Evolutionary conservation across 768 basidiomycete genomes (phyloP).

Genomic region (Chlorophyllum brunneum): DNA sequence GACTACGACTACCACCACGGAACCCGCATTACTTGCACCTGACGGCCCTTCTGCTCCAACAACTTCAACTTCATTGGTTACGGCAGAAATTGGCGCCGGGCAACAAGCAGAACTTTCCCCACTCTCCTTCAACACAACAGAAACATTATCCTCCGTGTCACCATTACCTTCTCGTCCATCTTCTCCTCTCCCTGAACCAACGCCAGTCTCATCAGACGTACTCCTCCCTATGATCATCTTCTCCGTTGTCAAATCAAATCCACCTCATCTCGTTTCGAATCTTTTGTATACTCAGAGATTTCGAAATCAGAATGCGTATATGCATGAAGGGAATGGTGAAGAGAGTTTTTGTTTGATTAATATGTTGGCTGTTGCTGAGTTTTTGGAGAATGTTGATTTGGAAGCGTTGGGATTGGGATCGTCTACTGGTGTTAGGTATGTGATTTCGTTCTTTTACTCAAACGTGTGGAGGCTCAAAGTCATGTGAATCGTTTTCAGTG

Average conservation of each 20-base stretch:
- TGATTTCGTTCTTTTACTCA: slow-evolving; percentile 8
- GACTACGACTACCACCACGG: not conserved
- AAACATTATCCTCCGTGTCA: not conserved
- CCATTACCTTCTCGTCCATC: not conserved
- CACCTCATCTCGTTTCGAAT: slow-evolving; percentile 72
- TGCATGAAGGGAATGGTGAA: slow-evolving; percentile 46
- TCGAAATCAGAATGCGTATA: slow-evolving; percentile 35
- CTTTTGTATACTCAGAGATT: slow-evolving; percentile 63
- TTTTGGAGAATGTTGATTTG: slow-evolving; percentile 91
- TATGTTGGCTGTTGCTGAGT: slow-evolving; percentile 92
- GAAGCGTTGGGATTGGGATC: slow-evolving; percentile 59
- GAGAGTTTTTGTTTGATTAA: slow-evolving; percentile 93
- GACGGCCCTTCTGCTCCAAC: not conserved
- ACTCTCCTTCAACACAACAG: not conserved
- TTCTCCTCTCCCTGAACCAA: slow-evolving; percentile 25
- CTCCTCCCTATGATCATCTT: slow-evolving; percentile 93
- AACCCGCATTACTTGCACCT: not conserved
- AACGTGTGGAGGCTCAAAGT: not conserved
- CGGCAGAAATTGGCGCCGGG: not conserved
- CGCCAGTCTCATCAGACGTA: slow-evolving; percentile 79
- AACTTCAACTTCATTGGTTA: not conserved
- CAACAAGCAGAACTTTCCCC: slow-evolving; percentile 6
- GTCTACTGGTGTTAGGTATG: slow-evolving; percentile 54
- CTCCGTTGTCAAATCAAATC: slow-evolving; percentile 91
- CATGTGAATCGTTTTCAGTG: slow-evolving; percentile 38